phyloP scores from a whole-genome alignment of 495 filamentous ascomycete species.

The Talaromyces trachyspermus region DNA sequence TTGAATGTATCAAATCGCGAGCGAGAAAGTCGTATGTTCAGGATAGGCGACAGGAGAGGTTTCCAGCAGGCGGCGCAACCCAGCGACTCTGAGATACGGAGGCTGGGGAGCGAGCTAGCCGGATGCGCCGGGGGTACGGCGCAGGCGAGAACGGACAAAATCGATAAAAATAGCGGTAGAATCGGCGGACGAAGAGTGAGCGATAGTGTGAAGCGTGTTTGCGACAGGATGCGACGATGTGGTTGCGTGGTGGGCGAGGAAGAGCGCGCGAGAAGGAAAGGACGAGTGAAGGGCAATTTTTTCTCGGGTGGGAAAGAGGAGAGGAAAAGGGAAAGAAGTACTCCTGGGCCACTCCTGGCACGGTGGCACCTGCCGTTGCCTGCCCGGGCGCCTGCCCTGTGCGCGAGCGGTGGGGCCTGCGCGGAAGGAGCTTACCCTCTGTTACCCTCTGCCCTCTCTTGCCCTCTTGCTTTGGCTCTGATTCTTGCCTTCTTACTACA shows the following conservation, averaged over 20 bases:
- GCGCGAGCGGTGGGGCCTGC: not conserved
- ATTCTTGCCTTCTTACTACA: too few relatives aligned
- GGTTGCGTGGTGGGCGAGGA: not conserved
- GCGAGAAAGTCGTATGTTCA: not conserved
- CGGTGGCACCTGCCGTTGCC: not conserved
- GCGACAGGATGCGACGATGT: constrained; percentile 5
- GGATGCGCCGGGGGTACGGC: constrained; percentile 5
- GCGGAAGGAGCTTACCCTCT: too few relatives aligned
- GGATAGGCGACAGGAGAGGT: not conserved
- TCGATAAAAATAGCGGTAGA: not conserved
- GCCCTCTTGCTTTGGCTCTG: too few relatives aligned
- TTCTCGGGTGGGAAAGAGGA: not conserved
- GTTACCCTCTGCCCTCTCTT: too few relatives aligned
- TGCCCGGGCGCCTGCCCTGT: not conserved
- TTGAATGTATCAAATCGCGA: not conserved
- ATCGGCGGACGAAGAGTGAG: not conserved
- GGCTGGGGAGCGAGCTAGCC: constrained; percentile 10
- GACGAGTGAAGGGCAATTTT: not conserved
- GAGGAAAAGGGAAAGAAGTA: constrained; percentile 1
- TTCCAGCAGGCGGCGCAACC: not conserved
- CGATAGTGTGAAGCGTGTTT: not conserved
- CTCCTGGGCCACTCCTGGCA: not conserved
- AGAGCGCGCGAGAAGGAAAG: constrained; percentile 5
- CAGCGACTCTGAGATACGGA: constrained; percentile 6
- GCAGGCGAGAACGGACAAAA: not conserved